Percentiles rank a stretch among this genome's conserved stretches.
Evolutionary conservation across 495 filamentous ascomycete genomes (phyloP).

Genomic region (Haplographium delicatum): DNA sequence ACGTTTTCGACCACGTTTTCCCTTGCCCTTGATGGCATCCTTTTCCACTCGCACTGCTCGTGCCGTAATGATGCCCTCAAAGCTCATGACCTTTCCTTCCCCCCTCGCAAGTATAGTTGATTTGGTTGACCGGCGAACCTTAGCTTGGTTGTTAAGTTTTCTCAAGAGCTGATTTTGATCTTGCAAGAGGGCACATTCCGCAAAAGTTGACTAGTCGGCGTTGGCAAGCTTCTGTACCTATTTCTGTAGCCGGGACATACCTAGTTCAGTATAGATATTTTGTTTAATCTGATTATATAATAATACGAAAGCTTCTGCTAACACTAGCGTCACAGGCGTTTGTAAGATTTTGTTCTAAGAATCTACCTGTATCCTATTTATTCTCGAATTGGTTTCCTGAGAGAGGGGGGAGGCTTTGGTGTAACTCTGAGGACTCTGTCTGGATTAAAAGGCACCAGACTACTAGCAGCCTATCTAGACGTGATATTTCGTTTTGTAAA

Average conservation of each 20-base stretch:
- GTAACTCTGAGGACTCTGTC: slow-evolving; percentile 30
- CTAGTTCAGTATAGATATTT: slow-evolving; percentile 7
- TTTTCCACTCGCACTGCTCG: no score
- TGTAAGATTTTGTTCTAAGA: slow-evolving; percentile 25
- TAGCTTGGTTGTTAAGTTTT: background rate
- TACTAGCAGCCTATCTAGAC: slow-evolving; percentile 26
- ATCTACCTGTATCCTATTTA: slow-evolving; percentile 21
- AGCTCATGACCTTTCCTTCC: no score
- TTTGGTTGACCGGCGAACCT: background rate
- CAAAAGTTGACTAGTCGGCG: slow-evolving; percentile 29
- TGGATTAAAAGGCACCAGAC: slow-evolving; percentile 33
- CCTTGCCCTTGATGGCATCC: no score
- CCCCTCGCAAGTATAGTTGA: background rate
- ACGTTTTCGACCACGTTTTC: no score
- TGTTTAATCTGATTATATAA: slow-evolving; percentile 1
- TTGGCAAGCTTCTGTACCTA: slow-evolving; percentile 22
- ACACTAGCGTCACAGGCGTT: slow-evolving; percentile 27
- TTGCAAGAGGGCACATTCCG: slow-evolving; percentile 16
- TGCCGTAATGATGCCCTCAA: no score
- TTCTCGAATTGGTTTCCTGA: slow-evolving; percentile 23
- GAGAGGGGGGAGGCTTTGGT: slow-evolving; percentile 23
- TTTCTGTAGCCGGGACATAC: slow-evolving; percentile 20
- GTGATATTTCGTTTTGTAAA: slow-evolving; percentile 31
- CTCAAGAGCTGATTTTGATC: background rate
- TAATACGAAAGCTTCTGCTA: slow-evolving; percentile 18